Conservation (phyloP, 2,329 filamentous ascomycete species). For the Neofusicoccum umdonicola region DNA sequence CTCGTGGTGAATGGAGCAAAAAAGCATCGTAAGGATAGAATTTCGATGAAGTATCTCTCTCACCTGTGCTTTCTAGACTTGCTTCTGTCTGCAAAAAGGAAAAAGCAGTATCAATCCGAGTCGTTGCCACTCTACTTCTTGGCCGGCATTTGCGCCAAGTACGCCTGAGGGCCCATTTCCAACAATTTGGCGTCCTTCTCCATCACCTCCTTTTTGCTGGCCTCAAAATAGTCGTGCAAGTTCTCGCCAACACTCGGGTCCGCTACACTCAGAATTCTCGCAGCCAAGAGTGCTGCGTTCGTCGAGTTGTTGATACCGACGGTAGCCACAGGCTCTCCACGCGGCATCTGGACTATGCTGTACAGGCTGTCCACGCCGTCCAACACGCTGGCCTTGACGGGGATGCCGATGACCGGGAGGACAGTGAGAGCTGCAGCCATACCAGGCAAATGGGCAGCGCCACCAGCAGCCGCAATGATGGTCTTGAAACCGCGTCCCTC, state of each 20-base stretch:
- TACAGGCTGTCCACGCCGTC: slow-evolving; percentile 51
- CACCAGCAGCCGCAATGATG: slow-evolving; percentile 51
- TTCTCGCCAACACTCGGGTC: slow-evolving; percentile 56
- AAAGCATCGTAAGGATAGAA: neutral
- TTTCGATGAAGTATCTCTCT: neutral
- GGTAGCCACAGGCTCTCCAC: slow-evolving; percentile 44
- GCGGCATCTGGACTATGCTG: slow-evolving; percentile 54
- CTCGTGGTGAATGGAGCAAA: neutral
- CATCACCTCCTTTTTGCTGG: slow-evolving; percentile 63
- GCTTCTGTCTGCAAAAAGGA: neutral
- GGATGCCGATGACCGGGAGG: slow-evolving; percentile 52
- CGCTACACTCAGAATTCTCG: slow-evolving; percentile 43
- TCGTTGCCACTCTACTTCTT: slow-evolving; percentile 1
- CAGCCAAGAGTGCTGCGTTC: slow-evolving; percentile 49
- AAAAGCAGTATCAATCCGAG: neutral
- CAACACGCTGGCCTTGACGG: slow-evolving; percentile 49
- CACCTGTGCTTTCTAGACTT: neutral
- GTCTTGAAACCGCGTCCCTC: slow-evolving; percentile 38
- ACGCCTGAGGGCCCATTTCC: slow-evolving; percentile 56
- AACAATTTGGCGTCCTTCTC: slow-evolving; percentile 60
- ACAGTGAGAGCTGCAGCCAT: slow-evolving; percentile 52
- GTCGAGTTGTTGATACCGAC: slow-evolving; percentile 47
- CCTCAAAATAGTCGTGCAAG: slow-evolving; percentile 60
- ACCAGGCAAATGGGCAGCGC: slow-evolving; percentile 51
- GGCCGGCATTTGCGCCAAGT: slow-evolving; percentile 43